These are phyloP conservation scores for Cadophora gregata DNA, from an alignment of 2,329 filamentous ascomycete species.

Conservation along the genomic window DNA sequence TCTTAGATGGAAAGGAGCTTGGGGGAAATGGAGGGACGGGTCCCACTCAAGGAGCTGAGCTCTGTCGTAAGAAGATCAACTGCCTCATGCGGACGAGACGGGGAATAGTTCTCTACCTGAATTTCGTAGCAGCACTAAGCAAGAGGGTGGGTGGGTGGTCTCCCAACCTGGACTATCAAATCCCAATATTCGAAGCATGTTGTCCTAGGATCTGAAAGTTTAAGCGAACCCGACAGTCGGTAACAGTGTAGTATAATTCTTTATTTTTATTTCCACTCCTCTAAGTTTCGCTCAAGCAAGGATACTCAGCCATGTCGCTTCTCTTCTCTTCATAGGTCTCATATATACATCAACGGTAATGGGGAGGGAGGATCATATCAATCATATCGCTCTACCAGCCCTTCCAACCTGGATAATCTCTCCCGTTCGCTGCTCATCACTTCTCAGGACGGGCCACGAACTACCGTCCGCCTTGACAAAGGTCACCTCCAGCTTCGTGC, in stretches of 20 bases:
- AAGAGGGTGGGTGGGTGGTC: not conserved
- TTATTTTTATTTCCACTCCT: conserved; percentile 8
- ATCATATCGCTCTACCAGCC: conserved; percentile 55
- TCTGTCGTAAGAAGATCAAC: not conserved
- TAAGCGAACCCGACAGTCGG: not conserved
- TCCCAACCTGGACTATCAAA: not conserved
- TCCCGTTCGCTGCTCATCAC: conserved; percentile 68
- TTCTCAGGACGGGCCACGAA: conserved; percentile 72
- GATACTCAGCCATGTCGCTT: no score
- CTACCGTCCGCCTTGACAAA: conserved; percentile 67
- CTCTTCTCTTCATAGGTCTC: conserved; percentile 6
- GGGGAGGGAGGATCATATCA: conserved; percentile 6
- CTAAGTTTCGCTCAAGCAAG: conserved; percentile 7
- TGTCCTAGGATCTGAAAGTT: not conserved
- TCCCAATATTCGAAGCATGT: not conserved
- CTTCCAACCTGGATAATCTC: conserved; percentile 91
- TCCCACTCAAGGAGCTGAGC: no score
- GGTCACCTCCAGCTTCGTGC: conserved; percentile 73
- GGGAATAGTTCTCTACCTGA: not conserved
- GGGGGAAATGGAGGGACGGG: no score
- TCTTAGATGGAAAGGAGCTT: no score
- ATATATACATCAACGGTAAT: conserved; percentile 15
- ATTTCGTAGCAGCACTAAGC: not conserved
- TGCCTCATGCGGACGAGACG: not conserved
- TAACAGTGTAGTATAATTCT: not conserved